Percentiles rank a stretch among this genome's conserved stretches.
phyloP scores from a whole-genome alignment of 2,329 filamentous ascomycete species.

The Mycosphaerella sp. region DNA sequence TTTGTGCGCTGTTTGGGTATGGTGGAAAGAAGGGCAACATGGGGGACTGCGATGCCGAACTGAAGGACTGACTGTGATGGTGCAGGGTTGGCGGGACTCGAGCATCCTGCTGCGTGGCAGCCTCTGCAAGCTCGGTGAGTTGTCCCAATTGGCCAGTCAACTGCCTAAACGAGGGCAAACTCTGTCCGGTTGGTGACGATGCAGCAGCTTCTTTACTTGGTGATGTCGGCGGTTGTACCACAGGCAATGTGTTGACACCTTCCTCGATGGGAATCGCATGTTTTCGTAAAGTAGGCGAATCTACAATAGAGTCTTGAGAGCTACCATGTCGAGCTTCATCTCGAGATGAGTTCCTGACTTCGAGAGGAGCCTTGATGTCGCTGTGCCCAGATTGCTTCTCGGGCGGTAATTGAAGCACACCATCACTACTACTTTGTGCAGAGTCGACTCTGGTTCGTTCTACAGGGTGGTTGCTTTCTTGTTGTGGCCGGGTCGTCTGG shows the following conservation, averaged over 20 bases:
- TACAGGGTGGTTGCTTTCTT: slow-evolving; percentile 8
- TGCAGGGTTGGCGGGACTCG: slow-evolving; percentile 16
- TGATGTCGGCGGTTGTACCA: slow-evolving; percentile 24
- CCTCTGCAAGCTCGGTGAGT: slow-evolving; percentile 43
- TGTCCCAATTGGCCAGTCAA: slow-evolving; percentile 33
- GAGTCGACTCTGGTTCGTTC: slow-evolving; percentile 20
- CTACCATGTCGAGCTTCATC: background rate
- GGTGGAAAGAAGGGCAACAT: slow-evolving; percentile 22
- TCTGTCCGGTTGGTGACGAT: slow-evolving; percentile 25
- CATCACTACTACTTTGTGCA: slow-evolving; percentile 18
- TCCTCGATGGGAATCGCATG: slow-evolving; percentile 19
- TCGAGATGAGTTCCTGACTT: slow-evolving; percentile 3
- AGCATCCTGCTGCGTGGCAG: slow-evolving; percentile 21
- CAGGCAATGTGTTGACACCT: slow-evolving; percentile 24
- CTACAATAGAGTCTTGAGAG: slow-evolving; percentile 18
- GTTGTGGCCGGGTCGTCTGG: slow-evolving; percentile 1
- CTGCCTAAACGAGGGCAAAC: slow-evolving; percentile 32
- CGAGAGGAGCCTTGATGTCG: slow-evolving; percentile 4
- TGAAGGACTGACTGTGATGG: slow-evolving; percentile 28
- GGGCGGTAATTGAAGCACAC: slow-evolving; percentile 15
- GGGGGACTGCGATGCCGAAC: slow-evolving; percentile 29
- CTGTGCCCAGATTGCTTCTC: background rate
- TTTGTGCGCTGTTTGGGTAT: slow-evolving; percentile 25
- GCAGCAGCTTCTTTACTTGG: slow-evolving; percentile 14
- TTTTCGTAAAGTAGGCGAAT: slow-evolving; percentile 23